Base-by-base conservation (phyloP, 2,329 filamentous ascomycete species). In the Colletotrichum lini region DNA sequence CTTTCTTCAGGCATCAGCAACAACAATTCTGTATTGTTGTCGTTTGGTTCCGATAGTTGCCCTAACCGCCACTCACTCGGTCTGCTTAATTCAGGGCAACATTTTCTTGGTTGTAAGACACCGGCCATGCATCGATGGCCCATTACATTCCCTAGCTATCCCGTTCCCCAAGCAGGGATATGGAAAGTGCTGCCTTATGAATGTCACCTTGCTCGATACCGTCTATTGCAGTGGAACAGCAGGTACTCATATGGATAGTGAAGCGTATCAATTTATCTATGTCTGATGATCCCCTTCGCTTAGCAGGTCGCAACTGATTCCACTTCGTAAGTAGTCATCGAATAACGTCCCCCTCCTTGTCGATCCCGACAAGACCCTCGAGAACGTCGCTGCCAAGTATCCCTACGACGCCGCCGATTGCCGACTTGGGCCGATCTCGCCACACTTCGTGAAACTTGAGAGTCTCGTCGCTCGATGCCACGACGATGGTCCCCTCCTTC, bases 371-470 rank as follows among this genome's bases (percentile, higher is more conserved):
- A 66, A 95, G 83, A 23, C 90, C 90, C 79, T 98, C 95, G 42
- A 98, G 86, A 73, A 98, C 97, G 79, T 93, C 91, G 81, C 94
- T 97, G 5, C 94, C 93, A 30, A 98, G 84, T 73, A 94, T 84
- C 2, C 93, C 90, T 49, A 64, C 58, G 52, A 84, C 85, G 16
- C 86, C 85, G 12, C 82, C 80, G 26, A 84, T 81, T 23, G 86
- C 88, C 10, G 84, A 82, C 77, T 88, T 91, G 75, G 84, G 86
- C 50, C 87, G 84, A 2, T 89, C 88, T n/a, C 88, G 87, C 96
- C 95, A 98, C 13, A 99, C 91, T 82, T 98, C 95, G 80, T 98
- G 95, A 77, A 98, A 98, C 79, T 96, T 96, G 80, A 98, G 93
- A 76, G 90, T 97, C 79, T 94, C 92, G 81, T 98, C 95, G 78